These are phyloP conservation scores for Hypoxylon sp. DNA, from an alignment of 2,329 filamentous ascomycete genomes.

Conservation along the genomic window DNA sequence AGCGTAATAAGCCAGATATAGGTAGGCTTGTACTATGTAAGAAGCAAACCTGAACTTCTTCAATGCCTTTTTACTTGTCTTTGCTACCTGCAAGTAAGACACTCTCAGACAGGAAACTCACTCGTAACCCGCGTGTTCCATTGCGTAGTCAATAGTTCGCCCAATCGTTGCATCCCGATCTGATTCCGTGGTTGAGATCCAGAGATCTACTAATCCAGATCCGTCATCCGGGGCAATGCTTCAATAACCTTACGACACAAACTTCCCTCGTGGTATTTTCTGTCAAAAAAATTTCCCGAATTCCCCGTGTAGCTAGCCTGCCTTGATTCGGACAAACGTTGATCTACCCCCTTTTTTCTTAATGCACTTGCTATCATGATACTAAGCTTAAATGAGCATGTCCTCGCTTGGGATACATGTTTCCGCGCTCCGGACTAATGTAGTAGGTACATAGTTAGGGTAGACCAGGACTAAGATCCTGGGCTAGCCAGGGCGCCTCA, in stretches of 20 bases:
- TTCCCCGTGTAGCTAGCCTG: constrained; percentile 23
- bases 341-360: not conserved
- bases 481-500: constrained; percentile 17
- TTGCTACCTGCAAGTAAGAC: constrained; percentile 18
- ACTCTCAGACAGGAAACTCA: constrained; percentile 11
- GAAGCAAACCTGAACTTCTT: constrained; percentile 12
- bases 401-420: not conserved
- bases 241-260: constrained; percentile 16
- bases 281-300: constrained; percentile 28
- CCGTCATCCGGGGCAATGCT: constrained; percentile 41
- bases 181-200: constrained; percentile 40
- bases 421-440: not conserved
- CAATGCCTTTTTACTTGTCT: constrained; percentile 11
- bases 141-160: constrained; percentile 21
- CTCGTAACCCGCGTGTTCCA: constrained; percentile 28
- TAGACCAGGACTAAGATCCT: not conserved
- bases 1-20: constrained; percentile 30
- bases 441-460: not conserved
- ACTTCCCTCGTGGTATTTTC: constrained; percentile 25
- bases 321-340: constrained; percentile 11
- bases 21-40: constrained; percentile 10
- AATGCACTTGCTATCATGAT: constrained; percentile 2
- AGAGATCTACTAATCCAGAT: constrained; percentile 46
- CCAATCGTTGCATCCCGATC: constrained; percentile 42
- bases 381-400: constrained; percentile 6